A percentile compares a stretch with the other conserved stretches of the same genome.
Evolutionary conservation across 768 basidiomycete species (phyloP).

Genomic region (Tylopilus plumbeoviolaceoides): DNA sequence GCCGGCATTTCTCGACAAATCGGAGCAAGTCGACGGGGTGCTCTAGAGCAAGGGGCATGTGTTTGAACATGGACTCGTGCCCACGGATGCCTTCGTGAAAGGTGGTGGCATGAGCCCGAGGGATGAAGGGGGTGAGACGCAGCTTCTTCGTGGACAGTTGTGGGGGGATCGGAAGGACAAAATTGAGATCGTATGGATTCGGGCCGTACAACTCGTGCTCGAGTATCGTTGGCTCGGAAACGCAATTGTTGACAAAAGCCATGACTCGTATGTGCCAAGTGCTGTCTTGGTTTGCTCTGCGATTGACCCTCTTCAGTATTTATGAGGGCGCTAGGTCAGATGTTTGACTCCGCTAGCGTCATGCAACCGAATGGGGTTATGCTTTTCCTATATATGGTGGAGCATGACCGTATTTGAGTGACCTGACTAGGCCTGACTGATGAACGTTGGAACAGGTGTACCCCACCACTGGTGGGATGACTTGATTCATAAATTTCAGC

Average conservation of each 20-base stretch:
- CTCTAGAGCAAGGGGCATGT: conserved; percentile 11
- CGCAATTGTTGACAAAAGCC: conserved; percentile 21
- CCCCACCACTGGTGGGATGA: too few relatives aligned
- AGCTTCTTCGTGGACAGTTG: conserved; percentile 15
- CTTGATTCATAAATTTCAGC: too few relatives aligned
- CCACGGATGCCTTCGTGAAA: conserved; percentile 16
- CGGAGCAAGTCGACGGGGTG: conserved; percentile 10
- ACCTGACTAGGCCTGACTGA: too few relatives aligned
- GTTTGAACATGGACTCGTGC: conserved; percentile 17
- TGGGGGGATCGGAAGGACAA: conserved; percentile 9
- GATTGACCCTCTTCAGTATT: too few relatives aligned
- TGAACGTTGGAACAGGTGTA: too few relatives aligned
- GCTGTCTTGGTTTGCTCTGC: too few relatives aligned
- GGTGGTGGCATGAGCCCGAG: conserved; percentile 15
- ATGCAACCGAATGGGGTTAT: too few relatives aligned
- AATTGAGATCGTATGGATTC: conserved; percentile 29
- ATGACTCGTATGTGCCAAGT: not conserved
- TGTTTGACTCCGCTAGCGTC: too few relatives aligned
- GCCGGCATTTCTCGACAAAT: conserved; percentile 5
- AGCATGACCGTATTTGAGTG: too few relatives aligned
- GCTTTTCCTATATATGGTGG: too few relatives aligned
- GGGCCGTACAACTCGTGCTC: conserved; percentile 19
- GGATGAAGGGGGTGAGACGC: conserved; percentile 22
- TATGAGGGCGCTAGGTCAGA: too few relatives aligned
- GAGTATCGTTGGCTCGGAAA: conserved; percentile 5